Evolutionary conservation across 2,329 filamentous ascomycete species (phyloP).

Genomic region (Claviceps lovelessii): DNA sequence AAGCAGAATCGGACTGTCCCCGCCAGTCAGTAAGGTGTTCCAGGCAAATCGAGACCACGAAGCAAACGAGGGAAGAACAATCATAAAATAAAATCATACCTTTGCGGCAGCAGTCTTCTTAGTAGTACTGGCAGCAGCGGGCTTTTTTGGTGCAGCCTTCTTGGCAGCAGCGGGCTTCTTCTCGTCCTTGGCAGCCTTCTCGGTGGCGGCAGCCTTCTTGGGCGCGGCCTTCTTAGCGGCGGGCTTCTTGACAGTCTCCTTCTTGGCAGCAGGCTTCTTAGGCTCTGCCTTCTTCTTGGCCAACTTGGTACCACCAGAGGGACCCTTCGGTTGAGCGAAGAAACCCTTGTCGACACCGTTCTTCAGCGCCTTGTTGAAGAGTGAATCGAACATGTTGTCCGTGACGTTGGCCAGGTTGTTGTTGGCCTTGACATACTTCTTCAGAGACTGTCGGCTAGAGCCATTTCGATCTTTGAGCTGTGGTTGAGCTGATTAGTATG

Average conservation of each 20-base stretch:
- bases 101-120: conserved; percentile 8
- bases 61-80: neutral
- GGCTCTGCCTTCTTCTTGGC: conserved; percentile 53
- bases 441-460: conserved; percentile 45
- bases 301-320: conserved; percentile 85
- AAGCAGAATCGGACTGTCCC: conserved; percentile 31
- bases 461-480: conserved; percentile 51
- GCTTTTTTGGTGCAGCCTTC: conserved; percentile 13
- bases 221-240: conserved; percentile 17
- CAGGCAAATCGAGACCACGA: neutral
- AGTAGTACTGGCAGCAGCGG: neutral
- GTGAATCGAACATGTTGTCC: conserved; percentile 48
- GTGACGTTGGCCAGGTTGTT: conserved; percentile 30
- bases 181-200: conserved; percentile 14
- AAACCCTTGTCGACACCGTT: conserved; percentile 72
- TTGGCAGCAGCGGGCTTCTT: conserved; percentile 21
- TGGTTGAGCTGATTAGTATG: conserved; percentile 23
- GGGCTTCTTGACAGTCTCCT: conserved; percentile 20
- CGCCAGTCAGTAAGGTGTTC: neutral
- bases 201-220: conserved; percentile 23
- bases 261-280: conserved; percentile 23
- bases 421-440: conserved; percentile 47
- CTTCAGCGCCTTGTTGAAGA: conserved; percentile 78
- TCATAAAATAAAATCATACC: conserved; percentile 4
- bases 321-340: conserved; percentile 81